Evolutionary conservation across 345 rosid species (phyloP).

Genomic region (Eucalyptus polybractea): DNA sequence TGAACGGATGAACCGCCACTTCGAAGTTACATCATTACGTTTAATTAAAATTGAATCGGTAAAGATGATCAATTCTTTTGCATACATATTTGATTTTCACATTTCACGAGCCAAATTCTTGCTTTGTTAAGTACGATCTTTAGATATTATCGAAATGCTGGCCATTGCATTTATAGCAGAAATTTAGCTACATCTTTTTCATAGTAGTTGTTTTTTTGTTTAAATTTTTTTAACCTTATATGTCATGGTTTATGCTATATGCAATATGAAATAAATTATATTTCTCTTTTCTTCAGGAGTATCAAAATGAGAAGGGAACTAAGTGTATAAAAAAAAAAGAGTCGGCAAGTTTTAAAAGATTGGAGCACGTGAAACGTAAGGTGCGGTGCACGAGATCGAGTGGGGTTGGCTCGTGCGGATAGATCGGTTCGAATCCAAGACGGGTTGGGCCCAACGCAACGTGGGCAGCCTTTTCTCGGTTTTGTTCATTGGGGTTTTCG

Average conservation of each 20-base stretch:
- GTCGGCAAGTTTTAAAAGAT: not conserved
- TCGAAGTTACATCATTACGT: not conserved
- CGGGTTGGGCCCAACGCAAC: not conserved
- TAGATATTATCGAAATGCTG: no score
- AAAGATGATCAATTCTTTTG: not conserved
- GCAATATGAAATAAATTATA: no score
- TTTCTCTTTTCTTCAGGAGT: no score
- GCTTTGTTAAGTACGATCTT: rapidly evolving
- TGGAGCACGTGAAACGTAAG: not conserved
- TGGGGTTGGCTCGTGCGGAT: not conserved
- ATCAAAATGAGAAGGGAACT: not conserved
- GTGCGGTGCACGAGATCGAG: not conserved
- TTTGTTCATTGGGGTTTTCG: not conserved
- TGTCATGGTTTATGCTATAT: no score
- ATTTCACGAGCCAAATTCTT: no score
- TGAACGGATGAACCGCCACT: not conserved
- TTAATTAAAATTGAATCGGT: not conserved
- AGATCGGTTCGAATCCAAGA: not conserved
- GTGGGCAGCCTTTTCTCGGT: not conserved
- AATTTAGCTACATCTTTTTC: rapidly evolving
- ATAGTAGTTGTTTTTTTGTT: rapidly evolving
- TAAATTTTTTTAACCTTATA: no score
- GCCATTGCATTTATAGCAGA: no score
- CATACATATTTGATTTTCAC: not conserved
- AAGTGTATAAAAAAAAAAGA: not conserved